Base-by-base conservation (phyloP, 2,329 filamentous ascomycete genomes). In the Exophiala calicioides region DNA sequence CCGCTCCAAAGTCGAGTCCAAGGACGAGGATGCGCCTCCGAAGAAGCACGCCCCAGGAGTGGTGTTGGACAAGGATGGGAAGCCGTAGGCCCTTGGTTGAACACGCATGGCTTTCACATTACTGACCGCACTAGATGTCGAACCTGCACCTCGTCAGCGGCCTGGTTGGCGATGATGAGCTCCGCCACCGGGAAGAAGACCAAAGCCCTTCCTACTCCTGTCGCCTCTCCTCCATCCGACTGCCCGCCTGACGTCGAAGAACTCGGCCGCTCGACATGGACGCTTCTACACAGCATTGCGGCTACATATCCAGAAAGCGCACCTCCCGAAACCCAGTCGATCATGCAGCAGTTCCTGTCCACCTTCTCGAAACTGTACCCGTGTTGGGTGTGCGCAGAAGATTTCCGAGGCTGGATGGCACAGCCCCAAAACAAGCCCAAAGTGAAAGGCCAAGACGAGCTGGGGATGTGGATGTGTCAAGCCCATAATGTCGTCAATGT, bases 321-420 rank as follows among this genome's bases (percentile, higher is more conserved):
- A 0, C 80, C 84, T 0, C 66, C 74, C 1, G 67, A 74, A 7
- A 81, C 95, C 59, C 89, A 96, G 65, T 71, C 73, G 21, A 86
- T 96, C 59, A 85, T 94, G 58, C 75, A 76, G 45, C 77, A 80
- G 40, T 97, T 98, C 70, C 77, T 98, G 59, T 72, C 74, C 18
- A 75, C 90, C 2, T 95, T 98, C 66, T 84, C 87, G 19, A 86
- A 85, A 58, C 70, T 97, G 15, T 98, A 98, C 64, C 93, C 93
- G 3, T 98, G 93, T 74, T 95, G 90, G 89, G 80, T 86, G 3
- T 98, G 93, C 68, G 93, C 90, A 24, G 86, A 91, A 51, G 91
- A 97, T 64, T 96, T 98, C 67, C 85, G 85, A 66, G 66, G 66
- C 0, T 97, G 91, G 78, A 84, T 97, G 73, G 76, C 74, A 53